A percentile compares a stretch with the other conserved stretches of the same genome.
These are phyloP conservation scores for Amanita molliuscula DNA, from an alignment of 768 basidiomycete genomes.

Conservation along the genomic window DNA sequence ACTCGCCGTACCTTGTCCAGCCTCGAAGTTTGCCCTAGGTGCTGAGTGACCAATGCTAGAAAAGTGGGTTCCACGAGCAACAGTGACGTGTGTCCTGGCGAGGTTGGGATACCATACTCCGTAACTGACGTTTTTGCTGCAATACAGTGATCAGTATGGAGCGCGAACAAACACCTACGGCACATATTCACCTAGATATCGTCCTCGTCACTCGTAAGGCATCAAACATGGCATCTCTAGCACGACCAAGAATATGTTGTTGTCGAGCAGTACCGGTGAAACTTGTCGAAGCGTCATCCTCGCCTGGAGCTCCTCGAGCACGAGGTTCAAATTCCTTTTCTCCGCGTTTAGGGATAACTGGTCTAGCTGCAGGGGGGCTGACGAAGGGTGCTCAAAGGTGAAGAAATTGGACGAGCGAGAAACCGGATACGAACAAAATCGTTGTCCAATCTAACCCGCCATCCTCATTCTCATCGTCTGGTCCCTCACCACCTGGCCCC, in stretches of 20 bases:
- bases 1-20: not conserved
- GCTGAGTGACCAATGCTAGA: constrained; percentile 72
- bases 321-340: constrained; percentile 96
- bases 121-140: constrained; percentile 71
- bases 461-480: constrained; percentile 47
- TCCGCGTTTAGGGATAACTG: constrained; percentile 87
- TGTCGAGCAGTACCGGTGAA: constrained; percentile 59
- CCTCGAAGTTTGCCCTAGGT: constrained; percentile 32
- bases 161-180: not conserved
- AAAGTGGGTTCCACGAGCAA: constrained; percentile 80
- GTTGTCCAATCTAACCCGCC: constrained; percentile 74
- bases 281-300: not conserved
- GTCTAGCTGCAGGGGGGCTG: constrained; percentile 16
- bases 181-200: constrained; percentile 55
- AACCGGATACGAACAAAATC: constrained; percentile 21
- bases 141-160: constrained; percentile 1
- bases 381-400: not conserved
- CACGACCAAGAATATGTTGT: constrained; percentile 66
- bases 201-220: constrained; percentile 65
- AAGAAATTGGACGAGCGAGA: not conserved
- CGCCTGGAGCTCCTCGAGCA: not conserved
- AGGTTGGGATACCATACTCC: constrained; percentile 69
- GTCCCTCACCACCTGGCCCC: not conserved
- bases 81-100: constrained; percentile 53
- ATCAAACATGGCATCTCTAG: constrained; percentile 80